Percentiles rank a stretch among this genome's conserved stretches.
Conservation (phyloP, 2,329 filamentous ascomycete genomes). For the Epichloe uncinata region DNA sequence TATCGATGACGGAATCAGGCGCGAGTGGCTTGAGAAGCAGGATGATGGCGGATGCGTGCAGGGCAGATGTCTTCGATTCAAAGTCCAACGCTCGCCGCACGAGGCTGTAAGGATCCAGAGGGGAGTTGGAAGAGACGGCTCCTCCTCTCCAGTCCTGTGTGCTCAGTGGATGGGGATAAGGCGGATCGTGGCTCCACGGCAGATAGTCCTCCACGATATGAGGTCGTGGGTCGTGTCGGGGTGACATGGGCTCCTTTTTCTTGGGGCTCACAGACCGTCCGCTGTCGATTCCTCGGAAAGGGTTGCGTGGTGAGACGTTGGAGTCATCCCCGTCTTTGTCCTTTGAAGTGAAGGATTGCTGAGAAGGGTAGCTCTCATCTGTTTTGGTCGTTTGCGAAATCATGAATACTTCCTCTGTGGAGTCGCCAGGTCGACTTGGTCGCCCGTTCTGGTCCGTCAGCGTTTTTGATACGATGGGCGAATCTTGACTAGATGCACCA, state of each 20-base stretch:
- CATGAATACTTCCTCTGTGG: slow-evolving; percentile 27
- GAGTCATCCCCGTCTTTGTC: slow-evolving; percentile 9
- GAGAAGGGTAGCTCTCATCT: slow-evolving; percentile 20
- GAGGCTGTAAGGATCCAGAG: slow-evolving; percentile 42
- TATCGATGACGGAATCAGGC: slow-evolving; percentile 39
- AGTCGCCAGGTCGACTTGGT: slow-evolving; percentile 13
- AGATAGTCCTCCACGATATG: slow-evolving; percentile 45
- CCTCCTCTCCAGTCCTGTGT: slow-evolving; percentile 4
- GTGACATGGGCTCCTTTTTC: slow-evolving; percentile 13
- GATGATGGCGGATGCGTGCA: slow-evolving; percentile 48
- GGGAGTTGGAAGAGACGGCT: slow-evolving; percentile 12
- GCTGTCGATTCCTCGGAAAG: slow-evolving; percentile 3
- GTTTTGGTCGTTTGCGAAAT: slow-evolving; percentile 34
- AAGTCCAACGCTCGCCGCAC: slow-evolving; percentile 41
- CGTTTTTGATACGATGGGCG: slow-evolving; percentile 12
- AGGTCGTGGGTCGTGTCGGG: slow-evolving; percentile 25
- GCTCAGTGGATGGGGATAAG: slow-evolving; percentile 35
- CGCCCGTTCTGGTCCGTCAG: slow-evolving; percentile 4
- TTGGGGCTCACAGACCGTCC: slow-evolving; percentile 13
- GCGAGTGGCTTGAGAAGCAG: slow-evolving; percentile 46
- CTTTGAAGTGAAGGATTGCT: slow-evolving; percentile 18
- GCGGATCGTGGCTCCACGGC: slow-evolving; percentile 42
- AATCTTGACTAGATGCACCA: slow-evolving; percentile 23
- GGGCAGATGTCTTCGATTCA: slow-evolving; percentile 40
- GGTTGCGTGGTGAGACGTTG: not conserved